Evolutionary conservation across 2,329 filamentous ascomycete species (phyloP), one percentile per base, ranked within the genome.

Genomic region (Fusarium protoensiforme): DNA sequence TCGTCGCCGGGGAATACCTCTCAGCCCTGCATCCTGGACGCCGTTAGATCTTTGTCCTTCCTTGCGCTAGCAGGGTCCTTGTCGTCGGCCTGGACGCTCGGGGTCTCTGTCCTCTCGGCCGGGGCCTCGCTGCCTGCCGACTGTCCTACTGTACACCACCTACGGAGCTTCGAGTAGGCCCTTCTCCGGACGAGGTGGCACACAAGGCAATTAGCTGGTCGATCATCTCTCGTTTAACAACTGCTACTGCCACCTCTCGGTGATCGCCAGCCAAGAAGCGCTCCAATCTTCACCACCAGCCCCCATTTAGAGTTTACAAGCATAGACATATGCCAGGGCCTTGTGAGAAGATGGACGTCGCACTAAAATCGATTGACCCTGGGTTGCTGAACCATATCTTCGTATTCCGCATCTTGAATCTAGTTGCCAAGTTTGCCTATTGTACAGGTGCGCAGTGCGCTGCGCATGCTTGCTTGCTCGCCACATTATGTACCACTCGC

Each of bases 231-330:
- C 18, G 24, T 14, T 13, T 33, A 41, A 16, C 24, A 20, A 7
- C 9, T 20, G 7, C 43, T 53, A 33, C 9, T 20, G 7, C 43
- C 43, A 33, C 31, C 46, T 53, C 46, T 53, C 27, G 65, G 14
- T 68, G 63, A 74, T 68, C 64, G 48, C 39, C 33, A 35, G 64
- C 36, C 61, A 31, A 41, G 46, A 73, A 62, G 71, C 71, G 71
- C 71, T 72, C 71, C 71, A 73, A 74, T 73, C 61, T 46, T n/a
- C 64, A 48, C 41, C 33, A 13, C 35, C 41, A 54, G 27, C 29
- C 46, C 24, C 46, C 22, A n/a, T 39, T 54, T 57, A 61, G 36
- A 61, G 62, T 73, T 73, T 67, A 53, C 70, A 51, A 35, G 46
- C 33, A 27, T 57, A 27, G 20, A 27, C 22, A 27, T 46, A 24